Evolutionary conservation across 768 basidiomycete genomes (phyloP), one percentile per base, ranked within the genome.

Genomic region (Daedalea quercina): DNA sequence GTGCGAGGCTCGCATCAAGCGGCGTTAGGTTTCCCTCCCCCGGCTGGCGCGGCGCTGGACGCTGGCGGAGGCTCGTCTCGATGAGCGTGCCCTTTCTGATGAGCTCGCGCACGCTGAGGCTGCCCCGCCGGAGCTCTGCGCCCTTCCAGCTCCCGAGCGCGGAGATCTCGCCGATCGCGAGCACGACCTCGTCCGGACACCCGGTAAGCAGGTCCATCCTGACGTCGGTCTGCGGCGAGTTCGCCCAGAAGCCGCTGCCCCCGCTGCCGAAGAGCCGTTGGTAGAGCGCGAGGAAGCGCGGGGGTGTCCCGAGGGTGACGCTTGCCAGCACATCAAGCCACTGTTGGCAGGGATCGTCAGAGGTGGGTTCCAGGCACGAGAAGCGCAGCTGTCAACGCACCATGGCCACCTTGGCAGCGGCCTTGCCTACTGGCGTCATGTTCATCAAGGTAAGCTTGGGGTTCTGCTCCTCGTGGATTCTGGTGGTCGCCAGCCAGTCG

Each of bases 321-420:
- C 81, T 82, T 48, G 87, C 76, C 65, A 90, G 80, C 57, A 87
- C 77, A 65, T 92, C 90, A 50, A 87, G 70, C 83, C 86, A 90
- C 89, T 91, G 62, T 55, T 50, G 44, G 52, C 40, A 44, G 24
- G 31, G 53, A 48, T 12, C 35, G 60, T 51, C 52, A 52, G 31
- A 31, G 11, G 20, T 50, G 24, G 34, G 42, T 46, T 23, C 20
- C 22, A 35, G 50, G 12, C n/a, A 12, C 20, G 31, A 49, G 25
- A 48, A 23, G 11, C 11, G 28, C 28, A 11, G 28, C 4, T 31
- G n/a, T 31, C 43, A 7, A 40, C 49, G 9, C 62, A 91, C 90
- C 74, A 90, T 76, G 6, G 80, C 84, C 35, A 78, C 76, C 67
- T 89, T 89, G 48, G 87, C 76, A 20, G 82, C 77, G 60, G 83